Base-by-base conservation (phyloP, 2,329 filamentous ascomycete species). In the Dothideomycetes sp. region DNA sequence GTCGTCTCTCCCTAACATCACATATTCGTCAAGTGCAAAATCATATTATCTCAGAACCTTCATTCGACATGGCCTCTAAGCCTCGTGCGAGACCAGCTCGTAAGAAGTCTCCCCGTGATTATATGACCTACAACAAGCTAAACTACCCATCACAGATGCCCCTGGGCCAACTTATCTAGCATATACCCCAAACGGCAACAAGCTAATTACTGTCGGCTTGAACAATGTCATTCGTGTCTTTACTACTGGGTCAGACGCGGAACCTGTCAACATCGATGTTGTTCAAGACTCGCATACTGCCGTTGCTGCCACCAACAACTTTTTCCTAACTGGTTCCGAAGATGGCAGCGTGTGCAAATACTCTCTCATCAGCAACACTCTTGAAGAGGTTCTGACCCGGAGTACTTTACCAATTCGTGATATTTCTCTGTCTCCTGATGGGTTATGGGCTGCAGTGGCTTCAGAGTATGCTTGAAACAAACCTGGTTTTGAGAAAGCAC, bases 291-390 rank as follows among this genome's bases (percentile, higher is more conserved):
- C 84, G 49, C 94, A 94, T 56, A 71, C 84, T 15, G 79, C 82
- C 22, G 76, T 96, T 16, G 82, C 78, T 20, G 78, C 86, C 15
- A 76, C 78, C 24, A 77, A 89, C 56, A 77, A 82, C 45, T 87
- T 84, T 61, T 94, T 95, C 58, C 77, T 96, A 31, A 79, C 86
- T 47, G 91, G 87, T 19, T 84, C 85, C 15, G 89, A 98, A 61
- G 88, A 96, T 64, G 91, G 93, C 55, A 91, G 83, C n/a, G 86
- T 98, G 54, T 94, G 83, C 68, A 78, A 87, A 53, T 98, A 93
- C 67, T 84, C 83, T n/a, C 72, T 95, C 35, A 71, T 76, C 43
- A 77, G 76, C 3, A 80, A 80, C 53, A 62, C 69, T 19, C 85
- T 93, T 63, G 84, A 94, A 47, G 80, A 81, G 45, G 82, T 93